Percentiles rank a stretch among this genome's conserved stretches.
Conservation (phyloP, 176 grass and related monocot species). For the Chloris gayana region DNA sequence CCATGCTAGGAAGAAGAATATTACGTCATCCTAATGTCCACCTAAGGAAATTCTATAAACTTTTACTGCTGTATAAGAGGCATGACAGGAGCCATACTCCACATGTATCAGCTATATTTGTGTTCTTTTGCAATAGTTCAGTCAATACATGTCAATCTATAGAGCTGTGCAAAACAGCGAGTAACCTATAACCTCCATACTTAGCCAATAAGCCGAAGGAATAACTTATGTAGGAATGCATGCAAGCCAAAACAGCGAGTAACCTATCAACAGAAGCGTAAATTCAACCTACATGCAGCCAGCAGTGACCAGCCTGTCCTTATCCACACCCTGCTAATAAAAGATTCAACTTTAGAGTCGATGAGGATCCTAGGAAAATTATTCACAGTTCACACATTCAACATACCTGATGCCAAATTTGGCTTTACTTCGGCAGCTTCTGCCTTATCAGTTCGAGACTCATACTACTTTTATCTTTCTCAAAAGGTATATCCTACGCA, state of each 20-base stretch:
- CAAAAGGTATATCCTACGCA: neutral
- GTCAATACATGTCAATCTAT: neutral
- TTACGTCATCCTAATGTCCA: neutral
- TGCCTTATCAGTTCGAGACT: conserved; percentile 20
- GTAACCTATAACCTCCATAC: neutral
- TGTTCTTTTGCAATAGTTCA: neutral
- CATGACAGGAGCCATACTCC: neutral
- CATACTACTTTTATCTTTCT: conserved; percentile 2
- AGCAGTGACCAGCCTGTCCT: conserved; percentile 28
- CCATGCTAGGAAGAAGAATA: neutral
- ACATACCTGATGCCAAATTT: conserved; percentile 29
- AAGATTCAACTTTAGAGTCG: conserved; percentile 23
- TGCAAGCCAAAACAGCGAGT: conserved; percentile 37
- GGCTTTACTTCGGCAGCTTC: neutral
- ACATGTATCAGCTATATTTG: neutral
- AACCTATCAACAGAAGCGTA: conserved; percentile 26
- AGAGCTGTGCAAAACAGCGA: neutral
- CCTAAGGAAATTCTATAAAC: neutral
- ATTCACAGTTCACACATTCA: conserved; percentile 18
- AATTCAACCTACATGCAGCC: conserved; percentile 32
- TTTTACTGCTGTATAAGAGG: neutral
- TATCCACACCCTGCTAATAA: conserved; percentile 38
- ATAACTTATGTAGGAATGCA: conserved; percentile 1
- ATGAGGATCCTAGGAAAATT: conserved; percentile 16
- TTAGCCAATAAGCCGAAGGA: neutral